Base-by-base conservation (phyloP, 805 yeast species). In the Candida rishiriensis region DNA sequence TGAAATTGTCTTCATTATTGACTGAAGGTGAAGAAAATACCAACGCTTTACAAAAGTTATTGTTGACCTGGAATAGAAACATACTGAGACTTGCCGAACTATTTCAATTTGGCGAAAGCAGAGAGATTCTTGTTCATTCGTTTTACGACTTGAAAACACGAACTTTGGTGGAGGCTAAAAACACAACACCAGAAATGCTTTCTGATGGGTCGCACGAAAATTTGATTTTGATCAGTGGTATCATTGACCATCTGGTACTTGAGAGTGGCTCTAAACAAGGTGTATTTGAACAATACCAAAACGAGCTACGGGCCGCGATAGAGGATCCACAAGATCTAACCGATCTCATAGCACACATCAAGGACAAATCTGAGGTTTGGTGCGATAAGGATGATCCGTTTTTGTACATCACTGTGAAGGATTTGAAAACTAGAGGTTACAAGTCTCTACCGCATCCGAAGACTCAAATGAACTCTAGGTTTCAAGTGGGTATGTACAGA, bases 401-500 rank as follows among this genome's bases (percentile, higher is more conserved):
- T 29, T 18, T 60, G 9, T 67, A 61, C 26, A 46, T 76, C 15
- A 46, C 61, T 9, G 65, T 76, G 2, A 66, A 70, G 42, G 93
- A 85, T 60, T 74, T 83, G 21, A 85, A 85, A 59, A 83, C 90
- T 1, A 66, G 90, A 42, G 55, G 66, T 0, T 54, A 53, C 35
- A 66, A 63, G 34, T 52, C 50, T 1, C 47, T 75, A 1, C 89
- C 90, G 0, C 84, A 79, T 49, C 53, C 60, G 1, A 70, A 77
- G 11, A 83, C 80, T 1, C 47, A 77, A 12, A 55, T 62, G 3
- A 67, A 75, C 6, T 73, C 85, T 2, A 72, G 73, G 53, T 47
- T 71, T n/a, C 93, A 85, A 63, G 79, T 82, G 3, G 70, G 71
- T 63, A 73, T 79, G 50, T 85, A 85, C 57, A 65, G 77, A 16